These are phyloP conservation scores for Botrytis hyacinthi DNA, from an alignment of 2,329 filamentous ascomycete genomes.

Conservation along the genomic window DNA sequence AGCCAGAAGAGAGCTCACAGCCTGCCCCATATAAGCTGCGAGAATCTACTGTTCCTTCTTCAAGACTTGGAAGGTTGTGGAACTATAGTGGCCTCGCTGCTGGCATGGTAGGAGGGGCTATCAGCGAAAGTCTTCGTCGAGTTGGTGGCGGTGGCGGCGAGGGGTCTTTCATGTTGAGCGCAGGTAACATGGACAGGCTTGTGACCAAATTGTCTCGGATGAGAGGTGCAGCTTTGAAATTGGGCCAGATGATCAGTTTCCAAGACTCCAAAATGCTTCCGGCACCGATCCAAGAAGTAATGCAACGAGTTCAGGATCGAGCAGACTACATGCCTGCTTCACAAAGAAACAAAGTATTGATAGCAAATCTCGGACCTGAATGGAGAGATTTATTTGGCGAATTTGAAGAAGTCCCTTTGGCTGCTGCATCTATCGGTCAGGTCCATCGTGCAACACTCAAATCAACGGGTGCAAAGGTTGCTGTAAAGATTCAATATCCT, in stretches of 20 bases:
- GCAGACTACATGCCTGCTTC: slow-evolving; percentile 98
- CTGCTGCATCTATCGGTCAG: slow-evolving; percentile 94
- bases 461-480: slow-evolving; percentile 72
- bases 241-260: slow-evolving; percentile 98
- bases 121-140: slow-evolving; percentile 80
- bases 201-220: slow-evolving; percentile 92
- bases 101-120: slow-evolving; percentile 90
- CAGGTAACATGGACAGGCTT: slow-evolving; percentile 87
- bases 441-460: slow-evolving; percentile 83
- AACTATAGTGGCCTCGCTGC: slow-evolving; percentile 92
- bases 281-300: slow-evolving; percentile 77
- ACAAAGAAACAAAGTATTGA: slow-evolving; percentile 83
- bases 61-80: slow-evolving; percentile 83
- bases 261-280: slow-evolving; percentile 97
- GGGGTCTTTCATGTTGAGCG: slow-evolving; percentile 83
- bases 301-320: slow-evolving; percentile 92
- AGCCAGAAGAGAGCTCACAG: slow-evolving; percentile 30
- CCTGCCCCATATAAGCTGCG: slow-evolving; percentile 63
- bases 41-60: slow-evolving; percentile 88
- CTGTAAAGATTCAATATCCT: slow-evolving; percentile 96
- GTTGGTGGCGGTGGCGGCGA: slow-evolving; percentile 65
- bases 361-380: slow-evolving; percentile 71
- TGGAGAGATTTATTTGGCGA: slow-evolving; percentile 82
- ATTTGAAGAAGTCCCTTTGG: slow-evolving; percentile 90
- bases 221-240: slow-evolving; percentile 93